These are phyloP conservation scores for Gossypium ekmanianum DNA, from an alignment of 345 rosid species.

Conservation along the genomic window DNA sequence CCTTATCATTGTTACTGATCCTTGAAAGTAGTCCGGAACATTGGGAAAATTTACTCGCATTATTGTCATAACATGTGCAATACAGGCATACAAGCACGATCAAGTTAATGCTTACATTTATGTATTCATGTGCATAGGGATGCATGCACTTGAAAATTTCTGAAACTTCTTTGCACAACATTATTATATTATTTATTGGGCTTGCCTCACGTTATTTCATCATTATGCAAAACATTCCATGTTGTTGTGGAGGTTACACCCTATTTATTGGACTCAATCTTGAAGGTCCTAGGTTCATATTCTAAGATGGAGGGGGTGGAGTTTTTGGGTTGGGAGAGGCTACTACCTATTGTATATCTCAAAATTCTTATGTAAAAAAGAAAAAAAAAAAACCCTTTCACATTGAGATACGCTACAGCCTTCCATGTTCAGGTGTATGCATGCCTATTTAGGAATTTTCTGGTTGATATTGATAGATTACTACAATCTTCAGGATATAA, in stretches of 20 bases:
- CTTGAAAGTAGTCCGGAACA: background rate
- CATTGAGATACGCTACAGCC: background rate
- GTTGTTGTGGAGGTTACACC: background rate
- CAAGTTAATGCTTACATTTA: background rate
- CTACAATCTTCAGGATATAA: background rate
- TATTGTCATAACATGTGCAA: background rate
- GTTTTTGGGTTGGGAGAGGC: background rate
- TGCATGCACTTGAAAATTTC: background rate
- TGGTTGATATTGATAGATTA: background rate
- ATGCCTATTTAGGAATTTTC: background rate
- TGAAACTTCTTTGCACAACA: background rate
- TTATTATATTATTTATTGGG: background rate
- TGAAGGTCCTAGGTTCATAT: background rate
- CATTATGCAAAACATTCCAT: background rate
- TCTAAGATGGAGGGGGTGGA: background rate
- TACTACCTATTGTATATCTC: background rate
- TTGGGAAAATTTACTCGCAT: background rate
- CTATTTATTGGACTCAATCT: background rate
- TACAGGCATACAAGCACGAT: background rate
- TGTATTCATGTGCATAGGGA: background rate
- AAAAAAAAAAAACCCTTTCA: background rate
- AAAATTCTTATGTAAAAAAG: background rate
- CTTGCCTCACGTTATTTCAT: background rate
- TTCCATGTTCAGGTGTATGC: background rate
- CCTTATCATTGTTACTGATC: background rate